Percentiles rank a stretch among this genome's conserved stretches.
These are phyloP conservation scores for Suillus fuscotomentosus DNA, from an alignment of 768 basidiomycete genomes.

Conservation along the genomic window DNA sequence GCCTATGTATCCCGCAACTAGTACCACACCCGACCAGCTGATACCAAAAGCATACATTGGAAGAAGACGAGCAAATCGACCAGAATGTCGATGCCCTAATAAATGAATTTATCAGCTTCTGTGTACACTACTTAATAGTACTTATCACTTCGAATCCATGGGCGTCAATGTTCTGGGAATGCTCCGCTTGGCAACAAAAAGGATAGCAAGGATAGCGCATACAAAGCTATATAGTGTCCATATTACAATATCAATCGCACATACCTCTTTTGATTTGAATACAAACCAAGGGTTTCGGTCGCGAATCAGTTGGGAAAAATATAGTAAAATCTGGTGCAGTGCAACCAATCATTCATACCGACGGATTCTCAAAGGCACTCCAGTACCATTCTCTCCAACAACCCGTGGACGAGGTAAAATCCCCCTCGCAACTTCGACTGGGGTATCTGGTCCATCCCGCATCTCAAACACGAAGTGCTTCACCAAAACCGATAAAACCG, in stretches of 20 bases:
- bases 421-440: background rate
- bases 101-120: no score
- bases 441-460: background rate
- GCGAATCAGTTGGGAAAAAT: background rate
- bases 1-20: no score
- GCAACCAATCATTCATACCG: background rate
- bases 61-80: no score
- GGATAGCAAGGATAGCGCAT: background rate
- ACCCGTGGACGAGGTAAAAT: background rate
- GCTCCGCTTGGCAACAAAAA: no score
- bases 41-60: no score
- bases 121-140: no score
- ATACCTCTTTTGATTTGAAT: background rate
- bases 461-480: background rate
- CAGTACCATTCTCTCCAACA: background rate
- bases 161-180: no score
- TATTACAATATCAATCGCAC: background rate
- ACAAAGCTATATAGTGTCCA: background rate
- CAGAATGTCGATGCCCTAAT: no score
- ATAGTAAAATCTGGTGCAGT: background rate
- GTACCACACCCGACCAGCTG: no score
- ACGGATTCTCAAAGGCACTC: background rate
- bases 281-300: no score
- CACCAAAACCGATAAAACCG: background rate
- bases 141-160: no score